These are phyloP conservation scores for Pogostemon cablin DNA, from an alignment of 257 asterid genomes.

Conservation along the genomic window DNA sequence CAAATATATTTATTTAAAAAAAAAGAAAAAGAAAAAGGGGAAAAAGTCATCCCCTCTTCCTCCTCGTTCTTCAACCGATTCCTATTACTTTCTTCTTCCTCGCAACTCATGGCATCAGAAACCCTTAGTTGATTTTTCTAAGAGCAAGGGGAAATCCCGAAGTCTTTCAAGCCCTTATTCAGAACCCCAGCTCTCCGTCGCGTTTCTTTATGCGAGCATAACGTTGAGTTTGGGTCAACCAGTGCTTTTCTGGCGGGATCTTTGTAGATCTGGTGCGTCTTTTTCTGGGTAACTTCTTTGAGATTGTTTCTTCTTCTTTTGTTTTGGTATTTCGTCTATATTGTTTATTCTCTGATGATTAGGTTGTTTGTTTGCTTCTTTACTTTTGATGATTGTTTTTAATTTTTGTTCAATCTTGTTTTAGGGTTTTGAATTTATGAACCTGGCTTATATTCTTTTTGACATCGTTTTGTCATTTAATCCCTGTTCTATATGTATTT, in stretches of 20 bases:
- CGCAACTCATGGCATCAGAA: constrained; percentile 29
- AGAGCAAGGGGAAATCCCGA: not conserved
- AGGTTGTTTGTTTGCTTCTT: not conserved
- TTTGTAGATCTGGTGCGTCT: constrained; percentile 46
- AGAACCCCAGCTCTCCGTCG: constrained; percentile 34
- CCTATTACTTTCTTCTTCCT: constrained; percentile 24
- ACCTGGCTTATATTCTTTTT: not conserved
- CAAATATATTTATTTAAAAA: not conserved
- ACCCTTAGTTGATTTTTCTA: constrained; percentile 20
- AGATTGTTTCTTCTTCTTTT: constrained; percentile 7
- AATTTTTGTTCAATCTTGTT: constrained; percentile 21
- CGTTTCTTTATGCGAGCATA: constrained; percentile 1
- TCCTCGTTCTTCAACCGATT: constrained; percentile 36
- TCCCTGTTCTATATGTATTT: not conserved
- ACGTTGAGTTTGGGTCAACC: constrained; percentile 30
- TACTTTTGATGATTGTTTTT: not conserved
- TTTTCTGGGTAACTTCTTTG: constrained; percentile 30
- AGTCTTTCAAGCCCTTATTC: constrained; percentile 12
- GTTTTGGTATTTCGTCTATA: not conserved
- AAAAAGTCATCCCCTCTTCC: constrained; percentile 48
- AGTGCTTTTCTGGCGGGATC: constrained; percentile 35
- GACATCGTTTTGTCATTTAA: not conserved
- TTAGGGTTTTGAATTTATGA: constrained; percentile 30
- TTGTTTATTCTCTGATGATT: constrained; percentile 21
- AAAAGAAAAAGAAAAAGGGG: constrained; percentile 5